phyloP scores from a whole-genome alignment of 2,329 filamentous ascomycete genomes.

The Myriosclerotinia curreyana region DNA sequence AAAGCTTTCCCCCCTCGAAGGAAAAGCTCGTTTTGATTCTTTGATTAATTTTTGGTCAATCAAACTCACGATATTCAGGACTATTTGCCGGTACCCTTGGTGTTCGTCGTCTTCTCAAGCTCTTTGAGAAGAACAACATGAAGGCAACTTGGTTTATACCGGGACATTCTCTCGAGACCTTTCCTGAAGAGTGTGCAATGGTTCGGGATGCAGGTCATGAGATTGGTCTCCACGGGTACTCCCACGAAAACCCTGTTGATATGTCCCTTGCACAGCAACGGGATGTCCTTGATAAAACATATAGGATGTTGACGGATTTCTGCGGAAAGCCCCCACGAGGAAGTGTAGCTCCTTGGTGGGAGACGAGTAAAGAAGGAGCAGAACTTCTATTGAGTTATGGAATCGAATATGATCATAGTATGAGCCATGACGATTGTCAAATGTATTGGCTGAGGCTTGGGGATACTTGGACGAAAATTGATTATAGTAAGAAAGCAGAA shows the following conservation, averaged over 20 bases:
- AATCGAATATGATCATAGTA: slow-evolving; percentile 67
- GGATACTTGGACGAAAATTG: slow-evolving; percentile 65
- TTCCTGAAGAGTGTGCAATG: slow-evolving; percentile 61
- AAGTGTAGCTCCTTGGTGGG: slow-evolving; percentile 74
- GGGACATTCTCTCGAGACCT: slow-evolving; percentile 61
- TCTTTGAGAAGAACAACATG: slow-evolving; percentile 70
- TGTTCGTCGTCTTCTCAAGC: slow-evolving; percentile 61
- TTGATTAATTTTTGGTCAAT: not conserved
- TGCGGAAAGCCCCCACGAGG: slow-evolving; percentile 69
- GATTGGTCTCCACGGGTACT: slow-evolving; percentile 67
- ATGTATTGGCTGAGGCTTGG: slow-evolving; percentile 62
- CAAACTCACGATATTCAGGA: slow-evolving; percentile 40
- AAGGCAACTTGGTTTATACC: slow-evolving; percentile 67
- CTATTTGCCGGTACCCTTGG: slow-evolving; percentile 68
- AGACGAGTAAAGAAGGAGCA: slow-evolving; percentile 64
- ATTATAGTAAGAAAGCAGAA: slow-evolving; percentile 59
- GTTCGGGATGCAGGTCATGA: slow-evolving; percentile 64
- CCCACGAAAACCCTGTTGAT: slow-evolving; percentile 66
- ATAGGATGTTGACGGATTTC: slow-evolving; percentile 67
- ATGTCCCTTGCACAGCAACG: slow-evolving; percentile 74
- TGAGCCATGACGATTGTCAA: slow-evolving; percentile 63
- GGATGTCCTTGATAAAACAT: slow-evolving; percentile 72
- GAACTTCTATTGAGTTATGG: slow-evolving; percentile 64
- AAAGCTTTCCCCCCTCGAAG: not conserved
- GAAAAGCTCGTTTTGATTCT: not conserved